phyloP scores from a whole-genome alignment of 345 rosid species.

The Euphorbia tirucalli region DNA sequence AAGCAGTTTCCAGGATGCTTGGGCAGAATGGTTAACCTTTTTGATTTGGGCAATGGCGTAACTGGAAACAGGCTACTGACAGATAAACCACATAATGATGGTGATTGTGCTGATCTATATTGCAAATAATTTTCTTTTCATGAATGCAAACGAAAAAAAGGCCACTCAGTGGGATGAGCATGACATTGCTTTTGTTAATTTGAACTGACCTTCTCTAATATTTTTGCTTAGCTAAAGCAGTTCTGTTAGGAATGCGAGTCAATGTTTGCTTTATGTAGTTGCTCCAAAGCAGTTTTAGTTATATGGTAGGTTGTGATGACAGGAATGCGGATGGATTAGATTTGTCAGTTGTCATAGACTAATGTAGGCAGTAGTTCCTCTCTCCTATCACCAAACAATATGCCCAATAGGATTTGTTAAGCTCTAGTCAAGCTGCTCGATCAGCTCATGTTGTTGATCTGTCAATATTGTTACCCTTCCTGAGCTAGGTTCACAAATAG shows the following conservation, averaged over 20 bases:
- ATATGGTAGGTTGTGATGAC: neutral
- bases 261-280: neutral
- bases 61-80: slow-evolving; percentile 50
- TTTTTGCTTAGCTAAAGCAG: neutral
- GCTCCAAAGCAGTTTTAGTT: neutral
- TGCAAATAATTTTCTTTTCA: neutral
- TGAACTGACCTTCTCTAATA: neutral
- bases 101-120: slow-evolving; percentile 33
- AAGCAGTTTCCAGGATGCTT: slow-evolving; percentile 66
- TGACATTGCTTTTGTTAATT: neutral
- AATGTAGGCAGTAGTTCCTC: neutral
- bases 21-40: slow-evolving; percentile 58
- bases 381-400: neutral
- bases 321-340: neutral
- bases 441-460: too few species aligned
- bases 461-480: too few species aligned
- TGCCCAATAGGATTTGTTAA: neutral
- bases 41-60: slow-evolving; percentile 58
- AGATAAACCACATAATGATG: slow-evolving; percentile 50
- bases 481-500: neutral
- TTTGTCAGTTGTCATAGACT: neutral
- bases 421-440: neutral
- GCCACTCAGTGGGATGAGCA: neutral
- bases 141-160: neutral
- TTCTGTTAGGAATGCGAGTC: neutral